Conservation (phyloP, 768 basidiomycete species). For the Hypholoma fasciculare region DNA sequence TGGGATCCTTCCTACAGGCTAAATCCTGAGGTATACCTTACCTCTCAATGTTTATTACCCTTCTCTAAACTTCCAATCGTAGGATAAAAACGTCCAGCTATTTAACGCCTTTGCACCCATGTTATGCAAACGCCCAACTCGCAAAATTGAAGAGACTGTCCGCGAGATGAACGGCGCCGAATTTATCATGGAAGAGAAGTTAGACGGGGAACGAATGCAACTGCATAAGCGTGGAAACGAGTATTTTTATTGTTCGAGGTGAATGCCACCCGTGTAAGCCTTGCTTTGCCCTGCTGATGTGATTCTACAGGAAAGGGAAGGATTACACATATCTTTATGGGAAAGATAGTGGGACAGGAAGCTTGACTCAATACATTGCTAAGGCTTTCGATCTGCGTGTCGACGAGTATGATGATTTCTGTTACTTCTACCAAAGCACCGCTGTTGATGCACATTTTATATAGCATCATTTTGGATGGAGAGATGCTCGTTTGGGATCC, state of each 20-base stretch:
- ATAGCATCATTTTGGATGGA: slow-evolving; percentile 90
- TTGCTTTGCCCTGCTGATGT: background rate
- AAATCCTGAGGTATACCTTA: slow-evolving; percentile 49
- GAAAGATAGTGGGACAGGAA: slow-evolving; percentile 76
- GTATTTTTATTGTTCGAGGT: slow-evolving; percentile 94
- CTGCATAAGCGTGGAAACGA: slow-evolving; percentile 90
- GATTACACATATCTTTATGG: slow-evolving; percentile 94
- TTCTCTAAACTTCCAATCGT: background rate
- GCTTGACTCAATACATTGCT: slow-evolving; percentile 86
- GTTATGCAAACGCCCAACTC: slow-evolving; percentile 88
- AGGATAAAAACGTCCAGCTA: slow-evolving; percentile 85
- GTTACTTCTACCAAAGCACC: background rate
- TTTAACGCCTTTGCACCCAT: slow-evolving; percentile 92
- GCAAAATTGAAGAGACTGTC: slow-evolving; percentile 79
- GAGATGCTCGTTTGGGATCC: slow-evolving; percentile 99
- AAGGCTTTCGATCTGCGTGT: slow-evolving; percentile 73
- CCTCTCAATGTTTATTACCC: background rate
- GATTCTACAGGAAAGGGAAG: slow-evolving; percentile 71
- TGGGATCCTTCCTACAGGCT: slow-evolving; percentile 73
- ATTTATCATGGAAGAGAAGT: slow-evolving; percentile 95
- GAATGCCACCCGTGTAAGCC: slow-evolving; percentile 13
- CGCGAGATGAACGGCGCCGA: slow-evolving; percentile 77
- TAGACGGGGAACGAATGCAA: slow-evolving; percentile 97
- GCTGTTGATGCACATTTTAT: background rate
- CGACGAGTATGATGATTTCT: slow-evolving; percentile 63